Base-by-base conservation (phyloP, 2,329 filamentous ascomycete species). In the Fusarium lyarnte region DNA sequence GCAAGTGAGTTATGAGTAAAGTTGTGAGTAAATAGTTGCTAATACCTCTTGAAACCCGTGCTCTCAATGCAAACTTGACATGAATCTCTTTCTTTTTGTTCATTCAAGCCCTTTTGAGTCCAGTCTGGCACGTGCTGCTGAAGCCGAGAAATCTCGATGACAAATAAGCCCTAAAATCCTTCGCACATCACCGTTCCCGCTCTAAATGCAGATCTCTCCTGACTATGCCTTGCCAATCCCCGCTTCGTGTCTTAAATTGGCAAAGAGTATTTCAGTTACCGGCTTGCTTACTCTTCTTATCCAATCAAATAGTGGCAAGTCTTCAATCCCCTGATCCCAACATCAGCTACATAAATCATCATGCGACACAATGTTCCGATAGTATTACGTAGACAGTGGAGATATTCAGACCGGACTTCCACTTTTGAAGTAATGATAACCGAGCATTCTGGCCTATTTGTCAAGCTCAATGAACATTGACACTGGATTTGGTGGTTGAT, bases 141-240 rank as follows among this genome's bases (percentile, higher is more conserved):
- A 57, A 57, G 29, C 13, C 19, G 10, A 47, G 29, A n/a, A 14
- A 63, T 63, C 54, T 63, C 36, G 54, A 63, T 63, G 43, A 51
- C 10, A 35, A 35, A 12, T 43, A 60, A 63, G 43, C 60, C 43
- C 54, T 60, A 63, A 49, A 60, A 63, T 63, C 60, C 54, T 63
- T 49, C 54, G 46, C 12, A 39, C 38, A 31, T 29, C 11, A 51
- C 4, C 42, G n/a, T 42, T 38, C 43, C 54, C 23, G 38, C 39
- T 63, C n/a, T 13, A 19, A 12, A 36, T 39, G 38, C 16, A 42
- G 60, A 63, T 63, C 60, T 43, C 43, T 36, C 43, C 21, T 9
- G 4, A 16, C 43, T 42, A 39, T 27, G 43, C 60, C 54, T 43
- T 43, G 43, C n/a, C 27, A 41, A 39, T 6, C 19, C 60, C 33